Conservation (phyloP, 192 early-diverging fungal species). For the Rhizoclosmatium globosum region DNA sequence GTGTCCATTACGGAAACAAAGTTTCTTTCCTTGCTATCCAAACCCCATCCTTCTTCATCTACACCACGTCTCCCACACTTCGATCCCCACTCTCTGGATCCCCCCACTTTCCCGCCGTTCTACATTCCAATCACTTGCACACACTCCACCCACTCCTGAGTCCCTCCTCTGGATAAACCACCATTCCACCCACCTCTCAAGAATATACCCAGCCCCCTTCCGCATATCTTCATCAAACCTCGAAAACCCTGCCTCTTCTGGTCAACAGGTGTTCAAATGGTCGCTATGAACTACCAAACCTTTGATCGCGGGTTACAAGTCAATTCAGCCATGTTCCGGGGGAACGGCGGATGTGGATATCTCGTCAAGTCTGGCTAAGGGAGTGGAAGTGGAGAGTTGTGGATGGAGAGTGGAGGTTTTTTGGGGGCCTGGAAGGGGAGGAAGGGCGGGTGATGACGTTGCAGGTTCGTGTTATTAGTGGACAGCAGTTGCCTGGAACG, state of each 20-base stretch:
- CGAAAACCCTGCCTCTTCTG: conserved; percentile 83
- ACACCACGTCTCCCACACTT: neutral
- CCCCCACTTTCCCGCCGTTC: neutral
- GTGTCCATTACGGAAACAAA: conserved; percentile 79
- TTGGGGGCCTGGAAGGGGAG: neutral
- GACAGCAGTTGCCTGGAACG: conserved; percentile 73
- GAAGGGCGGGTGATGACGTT: conserved; percentile 12
- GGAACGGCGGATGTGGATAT: conserved; percentile 80
- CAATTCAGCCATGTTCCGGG: conserved; percentile 83
- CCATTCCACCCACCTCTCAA: conserved; percentile 56
- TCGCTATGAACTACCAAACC: conserved; percentile 90
- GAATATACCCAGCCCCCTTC: conserved; percentile 83
- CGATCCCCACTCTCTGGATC: neutral
- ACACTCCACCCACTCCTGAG: neutral
- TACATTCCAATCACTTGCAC: no score
- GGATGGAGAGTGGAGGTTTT: neutral
- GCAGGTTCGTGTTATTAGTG: conserved; percentile 66
- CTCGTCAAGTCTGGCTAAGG: conserved; percentile 69
- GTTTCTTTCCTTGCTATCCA: conserved; percentile 60
- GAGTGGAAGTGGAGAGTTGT: neutral
- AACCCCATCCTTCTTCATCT: neutral
- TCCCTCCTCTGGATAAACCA: neutral
- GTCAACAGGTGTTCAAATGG: conserved; percentile 83
- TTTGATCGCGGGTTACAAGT: conserved; percentile 83
- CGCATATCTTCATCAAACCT: conserved; percentile 86